Base-by-base conservation (phyloP, 352 stramenopile species). In the Phytophthora idaei region DNA sequence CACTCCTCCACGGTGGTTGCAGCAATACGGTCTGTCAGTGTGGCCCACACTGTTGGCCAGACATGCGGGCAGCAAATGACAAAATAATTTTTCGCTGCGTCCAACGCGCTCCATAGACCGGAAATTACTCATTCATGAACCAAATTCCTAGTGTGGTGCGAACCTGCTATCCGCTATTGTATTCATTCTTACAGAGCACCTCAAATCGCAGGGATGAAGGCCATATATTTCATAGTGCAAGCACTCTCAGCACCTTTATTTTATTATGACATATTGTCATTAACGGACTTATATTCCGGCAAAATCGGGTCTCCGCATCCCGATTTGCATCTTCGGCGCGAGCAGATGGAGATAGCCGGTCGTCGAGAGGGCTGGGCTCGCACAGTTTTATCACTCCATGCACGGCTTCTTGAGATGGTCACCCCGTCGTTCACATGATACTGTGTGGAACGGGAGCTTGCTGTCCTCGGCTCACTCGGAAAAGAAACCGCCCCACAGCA, bases 401-500 rank as follows among this genome's bases (percentile, higher is more conserved):
- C 44, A 60, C 36, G 27, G 45, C 27, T 39, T n/a, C 57, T 64
- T 69, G 59, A 73, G 65, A 73, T 73, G 65, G 65, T 69, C 59
- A 53, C 52, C 41, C 29, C 15, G 46, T 61, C 59, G 59, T 29
- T 64, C 39, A 17, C 31, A 34, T 66, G 57, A 50, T 44, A 44
- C n/a, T 55, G 31, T 49, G 41, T 45, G 41, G 49, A 53, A 37
- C 29, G n/a, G 25, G 37, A 45, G 32, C 45, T 63, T 52, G 58
- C 27, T 64, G 45, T 65, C 55, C 28, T 47, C 57, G 46, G 47
- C 42, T 60, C 66, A 74, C 49, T 74, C 37, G n/a, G 45, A 62
- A 70, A 70, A 62, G 14, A 45, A 74, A 62, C 64, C 59, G 34
- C 66, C 49, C 61, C 25, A 69, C 59, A 73, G 60, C 66, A 69